These are phyloP conservation scores for Zoysia japonica DNA, from an alignment of 176 grass and related monocot genomes.

Conservation along the genomic window DNA sequence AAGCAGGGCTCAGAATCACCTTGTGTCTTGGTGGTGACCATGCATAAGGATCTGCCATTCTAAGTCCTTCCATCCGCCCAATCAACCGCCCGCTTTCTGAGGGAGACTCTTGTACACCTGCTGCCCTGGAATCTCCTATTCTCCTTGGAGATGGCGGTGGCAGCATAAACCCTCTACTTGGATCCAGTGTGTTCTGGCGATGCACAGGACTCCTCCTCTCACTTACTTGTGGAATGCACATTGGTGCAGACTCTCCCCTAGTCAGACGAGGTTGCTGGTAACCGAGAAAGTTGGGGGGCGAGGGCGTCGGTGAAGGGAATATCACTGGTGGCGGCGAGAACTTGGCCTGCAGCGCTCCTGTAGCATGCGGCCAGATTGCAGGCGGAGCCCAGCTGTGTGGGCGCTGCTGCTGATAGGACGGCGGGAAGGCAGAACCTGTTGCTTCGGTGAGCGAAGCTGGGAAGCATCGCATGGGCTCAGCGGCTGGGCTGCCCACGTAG, in stretches of 20 bases:
- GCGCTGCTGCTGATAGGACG: conserved; percentile 50
- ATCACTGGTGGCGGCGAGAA: conserved; percentile 53
- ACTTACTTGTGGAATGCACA: conserved; percentile 58
- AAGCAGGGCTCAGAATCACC: conserved; percentile 50
- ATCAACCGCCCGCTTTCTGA: conserved; percentile 61
- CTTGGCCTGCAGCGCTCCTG: conserved; percentile 43
- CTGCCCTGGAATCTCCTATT: conserved; percentile 30
- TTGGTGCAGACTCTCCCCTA: conserved; percentile 48
- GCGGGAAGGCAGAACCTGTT: conserved; percentile 37
- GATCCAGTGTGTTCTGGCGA: conserved; percentile 54
- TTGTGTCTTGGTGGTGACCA: conserved; percentile 61
- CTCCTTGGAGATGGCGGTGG: conserved; percentile 72
- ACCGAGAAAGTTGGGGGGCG: conserved; percentile 62
- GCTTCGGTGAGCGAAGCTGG: conserved; percentile 69
- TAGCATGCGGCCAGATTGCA: conserved; percentile 47
- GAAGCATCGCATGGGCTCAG: conserved; percentile 69
- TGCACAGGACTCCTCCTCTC: conserved; percentile 52
- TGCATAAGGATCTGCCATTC: conserved; percentile 50
- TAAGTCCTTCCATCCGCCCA: conserved; percentile 49
- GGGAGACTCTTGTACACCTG: conserved; percentile 53
- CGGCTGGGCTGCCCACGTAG: conserved; percentile 73
- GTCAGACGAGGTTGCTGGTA: conserved; percentile 50
- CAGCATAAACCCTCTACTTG: conserved; percentile 53
- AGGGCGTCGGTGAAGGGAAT: conserved; percentile 68
- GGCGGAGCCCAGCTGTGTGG: conserved; percentile 63